Conservation (phyloP, 2,329 filamentous ascomycete species). For the Drechslerella dactyloides region DNA sequence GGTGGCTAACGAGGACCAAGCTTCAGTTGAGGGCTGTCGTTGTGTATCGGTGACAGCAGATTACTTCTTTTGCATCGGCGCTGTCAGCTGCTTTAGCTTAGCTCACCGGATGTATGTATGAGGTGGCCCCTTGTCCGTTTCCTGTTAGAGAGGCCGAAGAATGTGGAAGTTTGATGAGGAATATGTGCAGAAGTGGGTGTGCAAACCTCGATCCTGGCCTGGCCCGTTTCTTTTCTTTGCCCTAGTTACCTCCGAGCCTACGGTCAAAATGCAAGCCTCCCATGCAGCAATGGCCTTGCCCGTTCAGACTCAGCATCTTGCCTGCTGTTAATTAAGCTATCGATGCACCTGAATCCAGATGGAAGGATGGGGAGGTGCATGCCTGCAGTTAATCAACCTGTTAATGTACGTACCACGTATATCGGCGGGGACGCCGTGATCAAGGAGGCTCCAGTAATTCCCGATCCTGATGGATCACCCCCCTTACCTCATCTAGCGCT, state of each 20-base stretch:
- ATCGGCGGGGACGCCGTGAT: conserved; percentile 47
- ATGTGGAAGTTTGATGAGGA: neutral
- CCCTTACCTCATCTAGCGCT: conserved; percentile 4
- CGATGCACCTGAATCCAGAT: conserved; percentile 13
- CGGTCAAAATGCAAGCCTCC: conserved; percentile 1
- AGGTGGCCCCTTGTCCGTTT: neutral
- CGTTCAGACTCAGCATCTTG: conserved; percentile 22
- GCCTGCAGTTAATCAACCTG: conserved; percentile 35
- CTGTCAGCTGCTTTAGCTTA: neutral
- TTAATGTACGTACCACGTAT: conserved; percentile 34
- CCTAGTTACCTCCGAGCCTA: conserved; percentile 25
- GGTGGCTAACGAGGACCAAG: neutral
- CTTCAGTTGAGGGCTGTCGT: neutral
- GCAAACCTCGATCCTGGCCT: conserved; percentile 8
- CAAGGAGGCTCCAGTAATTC: conserved; percentile 30
- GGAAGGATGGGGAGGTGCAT: conserved; percentile 1
- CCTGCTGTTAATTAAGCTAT: conserved; percentile 22
- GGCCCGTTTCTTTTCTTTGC: neutral
- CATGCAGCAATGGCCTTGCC: conserved; percentile 10
- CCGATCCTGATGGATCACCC: conserved; percentile 3
- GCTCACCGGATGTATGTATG: neutral
- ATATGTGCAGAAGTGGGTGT: neutral
- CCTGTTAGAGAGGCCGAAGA: neutral
- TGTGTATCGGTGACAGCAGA: neutral
- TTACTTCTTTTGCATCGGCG: neutral